Conservation (phyloP, 1,284 basidiomycete species). For the Ustilago trichophora region DNA sequence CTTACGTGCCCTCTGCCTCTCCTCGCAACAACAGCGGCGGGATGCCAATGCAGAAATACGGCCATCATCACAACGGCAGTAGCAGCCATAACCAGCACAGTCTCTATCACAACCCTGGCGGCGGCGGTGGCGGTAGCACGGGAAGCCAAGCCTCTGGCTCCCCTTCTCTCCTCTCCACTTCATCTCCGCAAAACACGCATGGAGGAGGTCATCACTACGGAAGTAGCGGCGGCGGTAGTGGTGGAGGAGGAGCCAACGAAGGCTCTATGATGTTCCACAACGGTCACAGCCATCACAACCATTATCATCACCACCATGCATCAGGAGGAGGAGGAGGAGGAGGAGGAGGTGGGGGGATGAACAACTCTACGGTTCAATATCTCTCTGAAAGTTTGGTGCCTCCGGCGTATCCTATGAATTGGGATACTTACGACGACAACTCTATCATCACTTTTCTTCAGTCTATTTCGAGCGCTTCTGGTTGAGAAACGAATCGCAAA, state of each 20-base stretch:
- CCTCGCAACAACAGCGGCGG: constrained; percentile 12
- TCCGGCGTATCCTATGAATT: constrained; percentile 45
- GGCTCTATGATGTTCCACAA: constrained; percentile 16
- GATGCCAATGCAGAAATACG: too few relatives aligned
- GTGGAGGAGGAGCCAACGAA: background rate
- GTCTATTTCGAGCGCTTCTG: constrained; percentile 31
- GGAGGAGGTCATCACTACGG: too few relatives aligned
- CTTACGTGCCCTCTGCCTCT: constrained; percentile 13
- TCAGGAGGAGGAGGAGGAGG: too few relatives aligned
- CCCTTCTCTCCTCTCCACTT: constrained; percentile 23
- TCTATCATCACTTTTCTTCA: constrained; percentile 48
- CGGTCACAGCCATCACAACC: too few relatives aligned
- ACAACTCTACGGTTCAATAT: constrained; percentile 33
- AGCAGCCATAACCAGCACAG: constrained; percentile 14
- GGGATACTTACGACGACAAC: constrained; percentile 50
- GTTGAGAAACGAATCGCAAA: background rate
- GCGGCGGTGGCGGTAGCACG: too few relatives aligned
- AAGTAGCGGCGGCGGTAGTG: too few relatives aligned
- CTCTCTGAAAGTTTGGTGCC: constrained; percentile 40
- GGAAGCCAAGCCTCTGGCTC: constrained; percentile 34
- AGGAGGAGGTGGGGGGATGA: too few relatives aligned
- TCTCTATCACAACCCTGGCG: constrained; percentile 19
- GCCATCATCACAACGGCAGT: too few relatives aligned
- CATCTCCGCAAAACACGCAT: constrained; percentile 16
- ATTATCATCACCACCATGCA: too few relatives aligned